Base-by-base conservation (phyloP, 78 protist genomes). In the Chrysochromulina tobinii region DNA sequence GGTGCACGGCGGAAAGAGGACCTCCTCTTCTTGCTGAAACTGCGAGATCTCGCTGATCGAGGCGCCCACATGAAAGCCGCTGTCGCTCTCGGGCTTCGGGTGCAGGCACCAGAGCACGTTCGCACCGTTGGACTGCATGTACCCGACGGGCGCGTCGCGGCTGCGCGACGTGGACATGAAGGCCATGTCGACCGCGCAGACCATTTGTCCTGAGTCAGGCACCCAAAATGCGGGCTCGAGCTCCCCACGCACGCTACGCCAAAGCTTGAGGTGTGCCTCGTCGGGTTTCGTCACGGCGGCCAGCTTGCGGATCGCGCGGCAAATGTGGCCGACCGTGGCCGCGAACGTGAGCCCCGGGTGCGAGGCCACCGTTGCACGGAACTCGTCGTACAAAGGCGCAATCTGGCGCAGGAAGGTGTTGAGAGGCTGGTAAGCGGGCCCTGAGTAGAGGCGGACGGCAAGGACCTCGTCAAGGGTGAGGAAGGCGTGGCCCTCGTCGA, bases 1-100 rank as follows among this genome's bases (percentile, higher is more conserved):
- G 72, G 69, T 58, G 88, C 88, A 83, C 9, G 88, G 88, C 51
- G 88, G 88, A 54, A 83, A 83, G 58, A 83, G 88, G 53, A 83
- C 88, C 69, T 83, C 88, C 23, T 17, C 50, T 69, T 83, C 88
- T 3, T 8, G 72, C 50, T 54, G 72, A 21, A 83, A 83, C 58
- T 83, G 88, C 69, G 88, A 83, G 72, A 83, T 51, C 88, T 27
- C 20, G 23, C 38, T 1, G 55, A 83, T 58, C 57, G 57, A 68
- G 4, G 88, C 88, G 25, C 88, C 88, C 21, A 6, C 1, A 54
- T 83, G 88, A 53, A 12, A 83, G 66, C 23, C 88, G 11, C 54
- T 11, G 88, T 83, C 88, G 11, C 51, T n/a, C 69, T 83, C 72
- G 23, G 54, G 8, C 27, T 21, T 3, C 72, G 88, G 69, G 7